Conservation (phyloP, 2,329 filamentous ascomycete species). For the Botrytis aclada region DNA sequence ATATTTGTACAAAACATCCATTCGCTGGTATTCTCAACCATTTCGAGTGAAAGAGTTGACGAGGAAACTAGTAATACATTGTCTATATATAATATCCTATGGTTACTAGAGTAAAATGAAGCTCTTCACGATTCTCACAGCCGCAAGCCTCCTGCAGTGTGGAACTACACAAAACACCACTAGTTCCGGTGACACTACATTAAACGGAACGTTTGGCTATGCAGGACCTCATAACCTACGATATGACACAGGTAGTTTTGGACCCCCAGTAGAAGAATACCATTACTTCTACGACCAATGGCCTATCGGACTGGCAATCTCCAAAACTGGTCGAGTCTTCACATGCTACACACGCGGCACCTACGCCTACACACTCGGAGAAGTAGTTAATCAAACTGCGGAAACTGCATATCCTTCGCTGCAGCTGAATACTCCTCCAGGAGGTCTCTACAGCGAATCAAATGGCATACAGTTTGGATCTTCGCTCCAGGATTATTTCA, state of each 20-base stretch:
- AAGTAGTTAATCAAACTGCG: constrained; percentile 43
- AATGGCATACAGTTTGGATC: constrained; percentile 44
- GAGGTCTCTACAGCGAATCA: constrained; percentile 29
- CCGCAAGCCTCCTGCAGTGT: not conserved
- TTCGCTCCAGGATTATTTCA: constrained; percentile 43
- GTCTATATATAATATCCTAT: not conserved
- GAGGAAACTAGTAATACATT: not conserved
- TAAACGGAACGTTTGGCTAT: constrained; percentile 21
- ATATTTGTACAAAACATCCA: not conserved
- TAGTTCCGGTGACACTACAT: constrained; percentile 11
- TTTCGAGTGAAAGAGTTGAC: not conserved
- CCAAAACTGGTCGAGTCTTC: constrained; percentile 44
- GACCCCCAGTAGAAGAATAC: constrained; percentile 45
- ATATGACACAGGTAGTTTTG: constrained; percentile 40
- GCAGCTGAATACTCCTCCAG: constrained; percentile 39
- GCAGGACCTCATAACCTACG: constrained; percentile 36
- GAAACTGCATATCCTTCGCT: constrained; percentile 46
- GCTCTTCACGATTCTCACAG: not conserved
- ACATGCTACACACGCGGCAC: constrained; percentile 46
- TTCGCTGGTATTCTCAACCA: not conserved
- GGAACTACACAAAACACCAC: constrained; percentile 15
- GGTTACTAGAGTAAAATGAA: not conserved
- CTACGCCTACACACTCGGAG: constrained; percentile 44
- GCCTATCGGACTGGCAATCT: constrained; percentile 46
- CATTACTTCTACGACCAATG: constrained; percentile 49